Percentiles rank a stretch among this genome's conserved stretches.
Conservation (phyloP, 2,329 filamentous ascomycete genomes). For the Xylariomycetidae sp. region DNA sequence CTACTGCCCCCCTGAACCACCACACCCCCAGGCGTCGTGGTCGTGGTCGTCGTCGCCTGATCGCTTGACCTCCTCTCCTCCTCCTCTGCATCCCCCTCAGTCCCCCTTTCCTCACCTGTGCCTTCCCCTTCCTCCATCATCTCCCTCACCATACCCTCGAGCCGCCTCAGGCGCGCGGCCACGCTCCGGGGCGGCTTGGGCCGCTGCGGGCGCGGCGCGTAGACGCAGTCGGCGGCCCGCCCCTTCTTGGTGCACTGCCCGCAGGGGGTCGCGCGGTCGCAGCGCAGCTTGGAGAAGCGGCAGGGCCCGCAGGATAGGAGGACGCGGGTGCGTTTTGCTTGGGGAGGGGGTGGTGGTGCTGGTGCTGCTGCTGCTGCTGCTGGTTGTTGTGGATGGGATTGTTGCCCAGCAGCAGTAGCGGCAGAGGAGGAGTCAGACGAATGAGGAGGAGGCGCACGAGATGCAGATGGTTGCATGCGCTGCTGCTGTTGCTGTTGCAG, state of each 20-base stretch:
- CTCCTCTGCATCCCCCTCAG: not conserved
- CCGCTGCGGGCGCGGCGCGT: constrained; percentile 43
- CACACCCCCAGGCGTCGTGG: not conserved
- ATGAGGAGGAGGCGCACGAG: too few species aligned
- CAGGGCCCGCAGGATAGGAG: constrained; percentile 50
- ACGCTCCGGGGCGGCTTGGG: constrained; percentile 41
- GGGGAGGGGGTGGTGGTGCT: not conserved
- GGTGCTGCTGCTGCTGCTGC: not conserved
- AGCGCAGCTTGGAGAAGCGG: constrained; percentile 52
- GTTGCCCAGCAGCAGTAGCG: too few species aligned
- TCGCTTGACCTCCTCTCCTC: too few species aligned
- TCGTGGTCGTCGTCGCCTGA: too few species aligned
- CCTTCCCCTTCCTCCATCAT: constrained; percentile 42
- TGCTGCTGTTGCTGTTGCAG: too few species aligned
- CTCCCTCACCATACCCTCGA: constrained; percentile 53
- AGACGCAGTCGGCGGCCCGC: constrained; percentile 40
- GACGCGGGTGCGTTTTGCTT: constrained; percentile 41
- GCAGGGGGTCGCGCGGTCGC: constrained; percentile 49
- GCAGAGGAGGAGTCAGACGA: too few species aligned
- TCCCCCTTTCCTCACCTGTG: not conserved
- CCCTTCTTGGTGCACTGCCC: constrained; percentile 48
- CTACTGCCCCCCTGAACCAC: constrained; percentile 19
- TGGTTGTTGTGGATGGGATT: too few species aligned
- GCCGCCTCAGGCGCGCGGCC: constrained; percentile 48
- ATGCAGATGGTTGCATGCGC: too few species aligned